phyloP scores from a whole-genome alignment of 164 flowering plant genomes.

The Aristolochia fimbriata region DNA sequence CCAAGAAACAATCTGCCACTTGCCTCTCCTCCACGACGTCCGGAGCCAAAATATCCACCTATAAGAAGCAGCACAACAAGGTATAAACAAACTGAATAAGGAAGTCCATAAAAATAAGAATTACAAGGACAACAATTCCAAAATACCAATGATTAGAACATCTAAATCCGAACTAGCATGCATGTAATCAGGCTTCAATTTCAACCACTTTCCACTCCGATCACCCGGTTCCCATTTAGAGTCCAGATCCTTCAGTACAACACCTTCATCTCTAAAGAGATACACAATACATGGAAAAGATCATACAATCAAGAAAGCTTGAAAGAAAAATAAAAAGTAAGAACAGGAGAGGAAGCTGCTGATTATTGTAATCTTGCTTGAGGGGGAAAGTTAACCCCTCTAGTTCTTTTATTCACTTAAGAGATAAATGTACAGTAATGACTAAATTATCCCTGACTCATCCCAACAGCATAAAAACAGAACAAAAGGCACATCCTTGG shows the following conservation, averaged over 20 bases:
- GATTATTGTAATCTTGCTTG: no score
- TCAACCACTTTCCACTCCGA: constrained; percentile 94
- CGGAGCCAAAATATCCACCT: constrained; percentile 98
- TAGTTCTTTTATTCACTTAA: no score
- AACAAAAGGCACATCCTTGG: no score
- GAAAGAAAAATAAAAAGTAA: neutral
- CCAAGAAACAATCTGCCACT: neutral
- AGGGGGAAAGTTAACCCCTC: no score
- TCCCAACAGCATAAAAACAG: no score
- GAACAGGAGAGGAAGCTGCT: neutral
- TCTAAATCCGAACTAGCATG: constrained; percentile 86
- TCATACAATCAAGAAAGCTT: no score
- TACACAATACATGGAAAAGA: neutral
- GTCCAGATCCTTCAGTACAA: constrained; percentile 79
- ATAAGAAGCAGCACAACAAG: constrained; percentile 6
- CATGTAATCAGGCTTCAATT: constrained; percentile 90
- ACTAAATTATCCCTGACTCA: no score
- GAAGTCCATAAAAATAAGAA: neutral
- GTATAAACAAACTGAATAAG: neutral
- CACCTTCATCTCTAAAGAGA: constrained; percentile 78
- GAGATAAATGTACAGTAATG: no score
- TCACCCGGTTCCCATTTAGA: constrained; percentile 99
- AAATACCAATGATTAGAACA: constrained; percentile 77
- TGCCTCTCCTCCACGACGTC: constrained; percentile 95
- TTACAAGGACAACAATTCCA: neutral